Evolutionary conservation across 306 rosid species (phyloP).

Genomic region (Rosa lucieae): DNA sequence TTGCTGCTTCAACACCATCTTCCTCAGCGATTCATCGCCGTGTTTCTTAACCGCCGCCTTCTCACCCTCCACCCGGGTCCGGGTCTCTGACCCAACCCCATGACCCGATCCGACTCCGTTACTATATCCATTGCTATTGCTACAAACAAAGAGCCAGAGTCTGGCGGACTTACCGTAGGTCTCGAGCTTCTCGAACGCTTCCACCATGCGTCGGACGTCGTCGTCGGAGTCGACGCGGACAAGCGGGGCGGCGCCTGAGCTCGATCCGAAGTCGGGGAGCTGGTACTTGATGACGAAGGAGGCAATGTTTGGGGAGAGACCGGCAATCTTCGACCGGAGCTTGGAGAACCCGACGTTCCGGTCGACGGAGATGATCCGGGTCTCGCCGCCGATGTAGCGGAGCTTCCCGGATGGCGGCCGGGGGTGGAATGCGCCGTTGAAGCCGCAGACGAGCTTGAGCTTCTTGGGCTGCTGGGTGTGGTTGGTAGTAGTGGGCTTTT

Average conservation of each 20-base stretch:
- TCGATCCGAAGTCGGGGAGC: background rate
- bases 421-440: slow-evolving; percentile 25
- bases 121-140: background rate
- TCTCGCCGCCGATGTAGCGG: slow-evolving; percentile 32
- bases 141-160: slow-evolving; percentile 36
- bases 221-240: slow-evolving; percentile 26
- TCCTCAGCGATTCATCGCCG: slow-evolving; percentile 19
- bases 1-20: slow-evolving; percentile 17
- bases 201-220: slow-evolving; percentile 33
- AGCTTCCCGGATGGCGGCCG: slow-evolving; percentile 20
- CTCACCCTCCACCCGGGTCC: background rate
- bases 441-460: slow-evolving; percentile 33
- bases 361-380: slow-evolving; percentile 31
- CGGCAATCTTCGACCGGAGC: slow-evolving; percentile 28
- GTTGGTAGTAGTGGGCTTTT: background rate
- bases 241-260: slow-evolving; percentile 7
- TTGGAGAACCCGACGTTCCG: slow-evolving; percentile 17
- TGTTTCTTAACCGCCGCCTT: background rate
- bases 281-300: slow-evolving; percentile 21
- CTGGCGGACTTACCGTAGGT: slow-evolving; percentile 17
- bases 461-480: slow-evolving; percentile 10
- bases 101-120: background rate
- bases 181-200: slow-evolving; percentile 25
- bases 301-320: slow-evolving; percentile 7
- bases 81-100: background rate